A percentile compares a stretch with the other conserved stretches of the same genome.
Evolutionary conservation across 768 basidiomycete genomes (phyloP).

Genomic region (Daedalea quercina): DNA sequence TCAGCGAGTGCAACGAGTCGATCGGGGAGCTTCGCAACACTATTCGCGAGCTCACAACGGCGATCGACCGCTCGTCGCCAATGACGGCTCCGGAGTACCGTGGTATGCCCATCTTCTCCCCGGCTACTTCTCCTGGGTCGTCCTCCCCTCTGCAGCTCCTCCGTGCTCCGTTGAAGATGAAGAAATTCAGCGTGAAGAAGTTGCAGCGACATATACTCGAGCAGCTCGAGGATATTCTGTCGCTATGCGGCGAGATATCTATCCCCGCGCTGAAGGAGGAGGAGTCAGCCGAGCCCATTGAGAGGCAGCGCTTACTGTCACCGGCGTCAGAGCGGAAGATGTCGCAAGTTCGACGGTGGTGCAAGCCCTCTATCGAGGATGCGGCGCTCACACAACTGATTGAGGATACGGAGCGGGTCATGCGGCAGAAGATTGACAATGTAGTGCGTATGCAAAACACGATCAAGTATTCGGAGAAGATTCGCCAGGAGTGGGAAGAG

Average conservation of each 20-base stretch:
- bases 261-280: slow-evolving; percentile 90
- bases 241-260: slow-evolving; percentile 72
- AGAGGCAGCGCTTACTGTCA: slow-evolving; percentile 85
- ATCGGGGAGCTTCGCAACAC: slow-evolving; percentile 83
- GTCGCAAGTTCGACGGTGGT: slow-evolving; percentile 78
- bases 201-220: slow-evolving; percentile 76
- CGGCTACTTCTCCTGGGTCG: slow-evolving; percentile 63
- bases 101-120: slow-evolving; percentile 77
- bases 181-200: slow-evolving; percentile 73
- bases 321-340: slow-evolving; percentile 87
- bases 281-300: slow-evolving; percentile 85
- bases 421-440: slow-evolving; percentile 91
- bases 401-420: slow-evolving; percentile 82
- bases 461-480: slow-evolving; percentile 93
- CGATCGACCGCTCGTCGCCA: slow-evolving; percentile 73
- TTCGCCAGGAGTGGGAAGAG: slow-evolving; percentile 95
- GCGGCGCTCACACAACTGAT: slow-evolving; percentile 75
- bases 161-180: slow-evolving; percentile 60
- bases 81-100: slow-evolving; percentile 71
- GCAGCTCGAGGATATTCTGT: slow-evolving; percentile 81
- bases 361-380: slow-evolving; percentile 80
- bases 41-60: slow-evolving; percentile 68
- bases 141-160: slow-evolving; percentile 75
- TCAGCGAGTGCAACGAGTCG: slow-evolving; percentile 88
- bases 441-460: slow-evolving; percentile 96